Conservation (phyloP, 2,329 filamentous ascomycete genomes). For the Chaetomium globosum region DNA sequence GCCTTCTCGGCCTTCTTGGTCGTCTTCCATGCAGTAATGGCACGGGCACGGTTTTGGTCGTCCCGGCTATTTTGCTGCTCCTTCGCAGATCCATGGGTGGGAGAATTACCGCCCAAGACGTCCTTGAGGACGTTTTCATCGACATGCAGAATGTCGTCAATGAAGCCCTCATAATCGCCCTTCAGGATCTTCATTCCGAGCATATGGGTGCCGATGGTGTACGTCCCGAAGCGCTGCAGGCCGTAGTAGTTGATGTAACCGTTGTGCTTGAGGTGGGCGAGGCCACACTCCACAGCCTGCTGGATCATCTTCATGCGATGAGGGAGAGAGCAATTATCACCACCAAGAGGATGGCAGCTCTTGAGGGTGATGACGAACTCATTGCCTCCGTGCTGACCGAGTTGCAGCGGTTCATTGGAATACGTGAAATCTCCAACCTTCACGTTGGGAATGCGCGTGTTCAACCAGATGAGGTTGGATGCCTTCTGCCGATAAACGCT, state of each 20-base stretch:
- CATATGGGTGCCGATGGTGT: constrained; percentile 80
- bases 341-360: constrained; percentile 68
- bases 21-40: constrained; percentile 72
- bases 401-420: constrained; percentile 68
- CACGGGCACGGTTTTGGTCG: constrained; percentile 76
- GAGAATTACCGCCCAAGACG: constrained; percentile 46
- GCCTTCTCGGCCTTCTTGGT: constrained; percentile 63
- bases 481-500: constrained; percentile 60
- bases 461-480: constrained; percentile 66
- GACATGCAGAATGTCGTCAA: constrained; percentile 75
- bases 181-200: constrained; percentile 83
- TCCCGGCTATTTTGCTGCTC: constrained; percentile 63
- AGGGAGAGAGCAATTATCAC: constrained; percentile 49
- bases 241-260: constrained; percentile 99
- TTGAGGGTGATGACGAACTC: constrained; percentile 92
- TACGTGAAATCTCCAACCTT: constrained; percentile 82
- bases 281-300: constrained; percentile 58
- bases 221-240: constrained; percentile 93
- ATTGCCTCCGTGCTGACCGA: constrained; percentile 85
- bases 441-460: constrained; percentile 63
- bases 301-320: constrained; percentile 49
- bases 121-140: constrained; percentile 63
- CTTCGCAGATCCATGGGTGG: constrained; percentile 25
- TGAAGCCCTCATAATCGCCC: constrained; percentile 77
- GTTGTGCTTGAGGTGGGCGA: constrained; percentile 68